These are phyloP conservation scores for Entamoeba dispar DNA, from an alignment of 208 protist genomes.

Conservation along the genomic window DNA sequence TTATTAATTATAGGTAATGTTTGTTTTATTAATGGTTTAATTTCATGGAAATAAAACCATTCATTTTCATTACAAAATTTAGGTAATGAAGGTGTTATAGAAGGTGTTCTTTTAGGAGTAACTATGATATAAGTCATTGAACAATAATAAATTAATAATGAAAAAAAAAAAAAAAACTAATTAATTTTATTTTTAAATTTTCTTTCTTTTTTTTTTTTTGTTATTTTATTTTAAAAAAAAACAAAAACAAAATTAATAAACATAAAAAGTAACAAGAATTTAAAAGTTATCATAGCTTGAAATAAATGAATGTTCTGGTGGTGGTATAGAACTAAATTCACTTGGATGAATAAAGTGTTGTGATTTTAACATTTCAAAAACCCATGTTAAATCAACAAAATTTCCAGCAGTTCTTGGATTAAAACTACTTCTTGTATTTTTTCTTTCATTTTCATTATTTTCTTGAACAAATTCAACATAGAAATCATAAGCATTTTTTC, in stretches of 20 bases:
- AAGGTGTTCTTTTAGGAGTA: background rate
- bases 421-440: background rate
- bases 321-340: background rate
- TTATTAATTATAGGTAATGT: background rate
- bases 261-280: too few relatives aligned
- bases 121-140: background rate
- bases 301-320: too few relatives aligned
- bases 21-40: background rate
- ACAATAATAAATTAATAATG: too few relatives aligned
- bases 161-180: too few relatives aligned
- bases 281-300: too few relatives aligned
- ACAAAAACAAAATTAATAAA: too few relatives aligned
- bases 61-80: background rate
- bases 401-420: background rate
- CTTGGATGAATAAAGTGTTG: background rate
- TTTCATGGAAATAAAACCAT: background rate
- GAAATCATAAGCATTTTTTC: background rate
- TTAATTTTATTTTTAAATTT: too few relatives aligned
- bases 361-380: background rate
- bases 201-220: background rate
- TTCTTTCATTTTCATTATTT: background rate
- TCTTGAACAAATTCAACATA: background rate
- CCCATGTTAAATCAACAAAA: background rate
- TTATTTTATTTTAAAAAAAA: background rate
- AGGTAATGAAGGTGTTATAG: background rate